Base-by-base conservation (phyloP, 164 flowering plant genomes). In the Dillenia suffruticosa region DNA sequence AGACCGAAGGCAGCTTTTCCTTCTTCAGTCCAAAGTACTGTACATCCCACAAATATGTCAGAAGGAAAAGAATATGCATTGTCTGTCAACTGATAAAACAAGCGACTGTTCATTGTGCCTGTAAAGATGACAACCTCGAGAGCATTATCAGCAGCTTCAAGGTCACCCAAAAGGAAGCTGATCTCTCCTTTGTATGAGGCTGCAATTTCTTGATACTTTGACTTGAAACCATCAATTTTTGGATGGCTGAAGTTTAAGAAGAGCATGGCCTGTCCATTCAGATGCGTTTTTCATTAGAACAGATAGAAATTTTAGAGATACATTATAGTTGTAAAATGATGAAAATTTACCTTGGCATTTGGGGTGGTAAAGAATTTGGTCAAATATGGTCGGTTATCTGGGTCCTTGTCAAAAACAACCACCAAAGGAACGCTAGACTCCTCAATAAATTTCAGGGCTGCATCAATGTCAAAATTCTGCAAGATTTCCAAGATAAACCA, bases 1-100 rank as follows among this genome's bases (percentile, higher is more conserved):
- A 52, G 60, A 92, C 69, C 24, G 90, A 81, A 56, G 99, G 99
- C 8, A 77, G 85, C 61, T 92, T 87, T 26, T 86, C 89, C 12
- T 73, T 81, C 40, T 79, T 70, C 22, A 95, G 79, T 58, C 96
- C 97, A 76, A 92, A 95, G 64, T 85, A 90, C 99, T 95, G 85
- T 63, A 51, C 44, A 73, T 45, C 47, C 63, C 66, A 32, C 6
- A 5, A 63, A 45, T 5, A 19, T 50, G 8, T 40, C 10, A 17
- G 22, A 62, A 66, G 59, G 16, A 48, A 43, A 50, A n/a, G 10
- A 43, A 6, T 32, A 32, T 7, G 7, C 5, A 32, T 32, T 32
- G 7, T 32, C 40, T 32, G 40, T 32, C 57, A 15, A 40, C 16
- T 32, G 4, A 54, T 15, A 50, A 14, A 47, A 32, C 40, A 32